Base-by-base conservation (phyloP, 2,329 filamentous ascomycete genomes). In the Ceratocystis alfenasii region DNA sequence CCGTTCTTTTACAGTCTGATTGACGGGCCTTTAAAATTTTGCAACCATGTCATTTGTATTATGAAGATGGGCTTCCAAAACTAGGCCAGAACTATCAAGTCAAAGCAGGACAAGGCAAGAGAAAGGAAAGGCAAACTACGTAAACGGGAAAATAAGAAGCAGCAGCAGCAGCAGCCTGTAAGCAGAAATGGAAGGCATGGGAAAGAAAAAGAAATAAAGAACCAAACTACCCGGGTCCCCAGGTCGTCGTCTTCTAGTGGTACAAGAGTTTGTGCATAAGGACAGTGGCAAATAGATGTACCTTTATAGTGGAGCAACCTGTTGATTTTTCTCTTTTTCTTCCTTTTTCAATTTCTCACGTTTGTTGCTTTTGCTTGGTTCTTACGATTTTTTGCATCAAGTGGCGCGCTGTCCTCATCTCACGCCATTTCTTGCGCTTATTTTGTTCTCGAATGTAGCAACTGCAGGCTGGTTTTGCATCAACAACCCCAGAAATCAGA, bases 391-490 rank as follows among this genome's bases (percentile, higher is more conserved):
- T 5, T 59, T 28, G 28, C 22, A 33, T 28, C 53, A 59, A 59
- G 53, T 59, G 53, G 53, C 28, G 53, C 53, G 25, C 17, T 12
- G 25, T n/a, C 17, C 28, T 33, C 53, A 59, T 59, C 53, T 59
- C 53, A 59, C 53, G 53, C 53, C 53, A 59, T 59, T 59, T 59
- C 25, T 59, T 33, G 22, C 20, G 15, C 57, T 64, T 64, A 25
- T 64, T 55, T 63, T 53, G 22, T 30, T 63, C 41, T 59, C 53
- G 53, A 59, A 59, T 33, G 53, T 59, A 59, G 28, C 53, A 59
- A 33, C 17, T 59, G 28, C 25, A 59, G 25, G 12, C 17, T 3
- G 12, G 28, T 30, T 15, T 30, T 30, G 25, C 53, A 33, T 30
- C 53, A 59, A 30, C 28, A 36, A 7, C 10, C 8, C 10, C 53